These are phyloP conservation scores for Geotrichum bryndzae DNA, from an alignment of 1,139 yeast genomes.

Conservation along the genomic window DNA sequence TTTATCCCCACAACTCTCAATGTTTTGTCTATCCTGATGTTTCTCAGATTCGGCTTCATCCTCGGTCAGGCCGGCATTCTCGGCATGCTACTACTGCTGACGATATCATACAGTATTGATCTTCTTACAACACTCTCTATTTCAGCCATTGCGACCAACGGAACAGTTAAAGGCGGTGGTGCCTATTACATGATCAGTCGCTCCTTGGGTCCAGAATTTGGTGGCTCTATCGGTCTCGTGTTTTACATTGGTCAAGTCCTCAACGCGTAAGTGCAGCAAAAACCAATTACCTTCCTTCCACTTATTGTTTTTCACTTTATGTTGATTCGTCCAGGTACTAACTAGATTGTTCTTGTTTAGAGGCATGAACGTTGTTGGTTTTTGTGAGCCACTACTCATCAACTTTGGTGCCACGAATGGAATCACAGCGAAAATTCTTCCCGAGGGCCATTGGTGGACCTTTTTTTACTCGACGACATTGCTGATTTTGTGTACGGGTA, in stretches of 20 bases:
- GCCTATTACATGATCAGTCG: conserved; percentile 79
- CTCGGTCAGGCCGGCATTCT: conserved; percentile 71
- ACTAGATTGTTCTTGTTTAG: conserved; percentile 15
- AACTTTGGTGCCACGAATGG: conserved; percentile 60
- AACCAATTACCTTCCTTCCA: neutral
- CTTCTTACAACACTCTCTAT: conserved; percentile 64
- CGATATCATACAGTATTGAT: conserved; percentile 58
- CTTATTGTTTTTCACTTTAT: conserved; percentile 22
- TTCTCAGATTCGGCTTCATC: conserved; percentile 70
- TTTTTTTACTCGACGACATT: conserved; percentile 60
- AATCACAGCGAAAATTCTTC: conserved; percentile 46
- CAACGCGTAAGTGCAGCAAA: conserved; percentile 43
- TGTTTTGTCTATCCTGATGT: conserved; percentile 73
- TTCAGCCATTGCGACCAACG: conserved; percentile 77
- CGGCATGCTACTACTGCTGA: conserved; percentile 46
- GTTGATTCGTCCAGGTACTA: neutral
- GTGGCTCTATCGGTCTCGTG: conserved; percentile 77
- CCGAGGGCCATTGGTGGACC: conserved; percentile 53
- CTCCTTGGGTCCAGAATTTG: conserved; percentile 76
- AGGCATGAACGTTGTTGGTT: conserved; percentile 73
- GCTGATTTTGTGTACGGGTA: conserved; percentile 63
- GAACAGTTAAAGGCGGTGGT: conserved; percentile 80
- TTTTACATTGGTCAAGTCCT: conserved; percentile 73
- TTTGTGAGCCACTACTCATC: conserved; percentile 64
- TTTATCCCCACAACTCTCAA: conserved; percentile 72